These are phyloP conservation scores for Ramaria sp. DNA, from an alignment of 768 basidiomycete species.

Conservation along the genomic window DNA sequence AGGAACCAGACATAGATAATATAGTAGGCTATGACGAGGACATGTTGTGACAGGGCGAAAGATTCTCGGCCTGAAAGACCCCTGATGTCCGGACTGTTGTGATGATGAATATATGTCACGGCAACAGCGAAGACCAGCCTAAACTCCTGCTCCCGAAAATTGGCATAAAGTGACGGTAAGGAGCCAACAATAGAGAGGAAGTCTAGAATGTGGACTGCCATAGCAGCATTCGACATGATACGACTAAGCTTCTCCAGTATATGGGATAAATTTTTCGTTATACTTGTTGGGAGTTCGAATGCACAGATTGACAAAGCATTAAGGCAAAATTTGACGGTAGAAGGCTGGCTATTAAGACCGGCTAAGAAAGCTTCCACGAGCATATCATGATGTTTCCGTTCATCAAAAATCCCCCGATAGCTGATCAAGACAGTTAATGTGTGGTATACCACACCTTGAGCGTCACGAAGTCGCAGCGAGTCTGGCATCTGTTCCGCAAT, in stretches of 20 bases:
- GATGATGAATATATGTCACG: conserved; percentile 85
- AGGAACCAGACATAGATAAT: conserved; percentile 94
- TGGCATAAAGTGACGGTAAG: conserved; percentile 66
- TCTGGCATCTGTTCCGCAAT: conserved; percentile 46
- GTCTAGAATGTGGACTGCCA: conserved; percentile 94
- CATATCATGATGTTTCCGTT: conserved; percentile 43
- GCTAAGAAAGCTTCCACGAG: conserved; percentile 65
- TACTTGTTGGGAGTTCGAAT: conserved; percentile 75
- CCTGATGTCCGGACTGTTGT: conserved; percentile 50
- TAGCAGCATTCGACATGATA: conserved; percentile 88
- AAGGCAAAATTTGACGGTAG: conserved; percentile 80
- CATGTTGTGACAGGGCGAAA: conserved; percentile 85
- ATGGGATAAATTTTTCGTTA: conserved; percentile 66
- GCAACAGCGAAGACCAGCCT: conserved; percentile 93
- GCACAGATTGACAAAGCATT: conserved; percentile 82
- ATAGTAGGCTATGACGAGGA: conserved; percentile 81
- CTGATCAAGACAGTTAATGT: conserved; percentile 80
- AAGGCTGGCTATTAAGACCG: conserved; percentile 51
- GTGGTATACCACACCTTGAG: conserved; percentile 81
- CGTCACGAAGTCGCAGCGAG: conserved; percentile 63
- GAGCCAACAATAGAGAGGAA: conserved; percentile 84
- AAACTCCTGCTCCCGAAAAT: conserved; percentile 85
- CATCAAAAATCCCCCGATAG: conserved; percentile 71
- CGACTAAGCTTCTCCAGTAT: conserved; percentile 83
- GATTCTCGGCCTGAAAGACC: conserved; percentile 44